Conservation (phyloP, 345 rosid genomes). For the Geranium rotundifolium region DNA sequence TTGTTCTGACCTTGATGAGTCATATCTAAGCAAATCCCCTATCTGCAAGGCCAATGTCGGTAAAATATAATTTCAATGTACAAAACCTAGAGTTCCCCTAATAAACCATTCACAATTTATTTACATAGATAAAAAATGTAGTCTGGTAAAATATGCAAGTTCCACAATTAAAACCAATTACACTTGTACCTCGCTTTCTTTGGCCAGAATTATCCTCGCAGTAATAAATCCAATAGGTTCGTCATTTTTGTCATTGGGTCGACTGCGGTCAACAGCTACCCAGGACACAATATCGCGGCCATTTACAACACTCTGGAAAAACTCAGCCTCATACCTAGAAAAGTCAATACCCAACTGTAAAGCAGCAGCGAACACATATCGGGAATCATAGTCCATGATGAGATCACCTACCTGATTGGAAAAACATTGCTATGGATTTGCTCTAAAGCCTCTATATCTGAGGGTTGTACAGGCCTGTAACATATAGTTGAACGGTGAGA, state of each 20-base stretch:
- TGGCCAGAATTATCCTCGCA: constrained; percentile 58
- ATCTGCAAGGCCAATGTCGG: constrained; percentile 42
- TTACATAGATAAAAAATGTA: too few species aligned
- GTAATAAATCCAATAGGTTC: constrained; percentile 93
- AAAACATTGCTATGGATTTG: constrained; percentile 61
- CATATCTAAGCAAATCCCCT: constrained; percentile 64
- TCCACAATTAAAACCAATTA: too few species aligned
- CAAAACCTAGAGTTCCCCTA: not conserved
- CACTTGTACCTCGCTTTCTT: constrained; percentile 60
- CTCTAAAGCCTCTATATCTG: constrained; percentile 64
- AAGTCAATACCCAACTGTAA: constrained; percentile 6
- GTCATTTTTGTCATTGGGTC: constrained; percentile 52
- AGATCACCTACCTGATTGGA: constrained; percentile 57
- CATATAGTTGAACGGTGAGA: constrained; percentile 46
- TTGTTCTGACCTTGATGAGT: constrained; percentile 58
- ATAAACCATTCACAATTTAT: not conserved
- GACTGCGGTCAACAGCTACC: constrained; percentile 85
- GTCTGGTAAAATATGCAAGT: too few species aligned
- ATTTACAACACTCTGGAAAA: constrained; percentile 80
- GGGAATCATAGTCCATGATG: not conserved
- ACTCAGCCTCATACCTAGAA: constrained; percentile 87
- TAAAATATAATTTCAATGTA: not conserved
- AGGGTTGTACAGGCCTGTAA: constrained; percentile 62
- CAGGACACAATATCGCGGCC: constrained; percentile 72
- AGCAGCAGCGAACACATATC: not conserved